Percentiles rank a stretch among this genome's conserved stretches.
Evolutionary conservation across 2,329 filamentous ascomycete genomes (phyloP).

Genomic region (Cytospora piceae): DNA sequence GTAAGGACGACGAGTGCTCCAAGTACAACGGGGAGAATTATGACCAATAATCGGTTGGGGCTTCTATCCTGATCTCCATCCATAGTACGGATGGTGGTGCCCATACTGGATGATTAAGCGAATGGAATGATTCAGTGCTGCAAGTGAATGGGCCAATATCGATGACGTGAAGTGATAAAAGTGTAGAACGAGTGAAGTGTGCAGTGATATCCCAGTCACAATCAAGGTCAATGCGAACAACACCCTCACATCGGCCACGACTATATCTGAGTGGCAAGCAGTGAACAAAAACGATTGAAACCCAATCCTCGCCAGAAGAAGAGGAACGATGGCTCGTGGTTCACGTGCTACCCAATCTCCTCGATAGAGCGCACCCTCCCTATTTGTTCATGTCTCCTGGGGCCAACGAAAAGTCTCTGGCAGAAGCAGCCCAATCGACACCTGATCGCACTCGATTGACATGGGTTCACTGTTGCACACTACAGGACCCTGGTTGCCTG

Average conservation of each 20-base stretch:
- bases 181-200: neutral
- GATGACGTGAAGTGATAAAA: neutral
- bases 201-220: neutral
- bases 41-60: conserved; percentile 4
- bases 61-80: neutral
- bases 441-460: neutral
- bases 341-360: conserved; percentile 15
- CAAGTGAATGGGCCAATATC: neutral
- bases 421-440: neutral
- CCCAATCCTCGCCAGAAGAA: neutral
- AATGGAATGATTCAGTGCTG: neutral
- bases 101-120: conserved; percentile 9
- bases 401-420: neutral
- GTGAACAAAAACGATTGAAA: neutral
- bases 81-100: neutral
- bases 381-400: conserved; percentile 5
- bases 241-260: neutral
- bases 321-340: neutral
- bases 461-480: neutral
- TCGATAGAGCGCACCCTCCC: neutral
- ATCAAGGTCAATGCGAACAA: neutral
- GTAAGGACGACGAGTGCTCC: conserved; percentile 10
- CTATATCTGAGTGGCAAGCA: neutral
- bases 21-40: conserved; percentile 10
- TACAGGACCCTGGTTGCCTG: conserved; percentile 11